These are phyloP conservation scores for Eimeria tenella DNA, from an alignment of 169 alveolate genomes.

Conservation along the genomic window DNA sequence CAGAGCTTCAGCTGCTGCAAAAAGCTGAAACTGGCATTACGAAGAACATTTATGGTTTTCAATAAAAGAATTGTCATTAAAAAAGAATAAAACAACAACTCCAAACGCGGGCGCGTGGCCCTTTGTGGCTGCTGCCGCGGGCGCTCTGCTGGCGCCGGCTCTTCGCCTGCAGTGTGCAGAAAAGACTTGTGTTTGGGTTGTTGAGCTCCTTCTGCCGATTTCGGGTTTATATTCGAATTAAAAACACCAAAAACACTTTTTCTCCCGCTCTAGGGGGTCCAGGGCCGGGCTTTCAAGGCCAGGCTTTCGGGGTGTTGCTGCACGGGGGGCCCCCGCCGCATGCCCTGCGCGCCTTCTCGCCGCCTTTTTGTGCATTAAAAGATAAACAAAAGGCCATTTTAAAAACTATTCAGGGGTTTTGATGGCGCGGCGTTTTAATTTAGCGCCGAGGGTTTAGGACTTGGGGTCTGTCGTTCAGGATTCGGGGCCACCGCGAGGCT, in stretches of 20 bases:
- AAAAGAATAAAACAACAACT: too few species aligned
- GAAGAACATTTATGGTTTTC: too few species aligned
- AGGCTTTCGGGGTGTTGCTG: background rate
- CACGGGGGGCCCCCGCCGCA: constrained; percentile 49
- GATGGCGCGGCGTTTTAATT: background rate
- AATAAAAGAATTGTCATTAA: too few species aligned
- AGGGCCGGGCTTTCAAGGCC: background rate
- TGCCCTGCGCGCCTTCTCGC: constrained; percentile 16
- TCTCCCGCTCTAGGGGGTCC: background rate
- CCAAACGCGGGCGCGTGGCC: too few species aligned
- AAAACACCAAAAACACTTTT: background rate
- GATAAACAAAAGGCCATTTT: background rate
- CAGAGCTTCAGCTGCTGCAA: too few species aligned
- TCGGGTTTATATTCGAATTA: background rate
- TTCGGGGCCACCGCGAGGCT: background rate
- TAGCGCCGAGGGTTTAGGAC: background rate
- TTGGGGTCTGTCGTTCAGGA: background rate
- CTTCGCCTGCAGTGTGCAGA: too few species aligned
- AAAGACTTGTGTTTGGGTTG: background rate
- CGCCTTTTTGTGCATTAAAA: background rate
- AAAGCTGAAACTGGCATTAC: too few species aligned
- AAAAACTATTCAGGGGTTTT: background rate
- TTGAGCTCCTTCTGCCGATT: background rate
- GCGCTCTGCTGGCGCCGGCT: too few species aligned
- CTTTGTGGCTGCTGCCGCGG: too few species aligned